phyloP scores from a whole-genome alignment of 108 stramenopile species.

The Cyclotella atomus region DNA sequence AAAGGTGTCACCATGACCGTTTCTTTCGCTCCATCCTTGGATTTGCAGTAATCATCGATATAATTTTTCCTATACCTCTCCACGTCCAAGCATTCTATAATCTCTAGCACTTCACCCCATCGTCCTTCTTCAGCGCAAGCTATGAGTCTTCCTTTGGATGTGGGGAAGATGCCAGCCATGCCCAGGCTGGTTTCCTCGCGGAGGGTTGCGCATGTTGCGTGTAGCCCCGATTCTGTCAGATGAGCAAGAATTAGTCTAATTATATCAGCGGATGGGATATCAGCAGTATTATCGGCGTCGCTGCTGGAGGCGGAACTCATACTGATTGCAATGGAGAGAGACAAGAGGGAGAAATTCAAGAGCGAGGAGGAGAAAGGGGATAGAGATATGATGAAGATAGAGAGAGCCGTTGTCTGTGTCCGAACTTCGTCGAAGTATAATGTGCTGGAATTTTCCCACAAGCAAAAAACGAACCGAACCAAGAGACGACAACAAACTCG shows the following conservation, averaged over 20 bases:
- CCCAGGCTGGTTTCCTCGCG: constrained; percentile 70
- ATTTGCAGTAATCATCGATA: constrained; percentile 11
- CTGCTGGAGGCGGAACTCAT: too few relatives aligned
- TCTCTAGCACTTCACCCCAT: constrained; percentile 65
- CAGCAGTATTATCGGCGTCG: too few relatives aligned
- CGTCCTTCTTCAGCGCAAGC: constrained; percentile 49
- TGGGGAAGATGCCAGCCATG: constrained; percentile 36
- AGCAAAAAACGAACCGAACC: too few relatives aligned
- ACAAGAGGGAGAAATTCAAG: too few relatives aligned
- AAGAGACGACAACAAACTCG: too few relatives aligned
- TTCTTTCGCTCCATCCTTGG: not conserved
- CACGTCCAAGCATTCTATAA: constrained; percentile 44
- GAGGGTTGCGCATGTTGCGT: constrained; percentile 54
- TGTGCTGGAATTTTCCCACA: too few relatives aligned
- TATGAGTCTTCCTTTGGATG: constrained; percentile 19
- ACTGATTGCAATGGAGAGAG: too few relatives aligned
- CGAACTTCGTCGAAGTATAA: too few relatives aligned
- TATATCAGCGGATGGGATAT: constrained; percentile 66
- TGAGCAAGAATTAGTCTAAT: constrained; percentile 65
- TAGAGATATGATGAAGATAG: too few relatives aligned
- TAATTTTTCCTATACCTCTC: constrained; percentile 21
- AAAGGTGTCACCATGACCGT: constrained; percentile 10
- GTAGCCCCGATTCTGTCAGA: constrained; percentile 66
- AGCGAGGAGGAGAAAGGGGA: too few relatives aligned
- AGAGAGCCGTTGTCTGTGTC: too few relatives aligned